phyloP scores from a whole-genome alignment of 1,284 basidiomycete genomes.

The Rhodotorula sp. region DNA sequence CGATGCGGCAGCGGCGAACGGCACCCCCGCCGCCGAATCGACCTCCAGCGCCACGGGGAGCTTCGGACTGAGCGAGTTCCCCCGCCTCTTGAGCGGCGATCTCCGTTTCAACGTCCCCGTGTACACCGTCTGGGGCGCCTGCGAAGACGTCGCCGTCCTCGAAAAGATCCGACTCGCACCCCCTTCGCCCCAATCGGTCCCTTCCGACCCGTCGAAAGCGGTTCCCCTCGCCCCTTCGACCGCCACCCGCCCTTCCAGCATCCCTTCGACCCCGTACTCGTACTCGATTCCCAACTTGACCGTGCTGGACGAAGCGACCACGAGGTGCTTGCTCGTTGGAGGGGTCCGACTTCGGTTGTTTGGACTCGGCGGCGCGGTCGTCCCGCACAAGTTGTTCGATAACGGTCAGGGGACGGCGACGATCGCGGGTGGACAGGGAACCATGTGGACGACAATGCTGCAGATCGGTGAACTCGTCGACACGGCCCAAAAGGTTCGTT shows the following conservation, averaged over 20 bases:
- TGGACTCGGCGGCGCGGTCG: conserved; percentile 91
- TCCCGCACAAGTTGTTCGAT: conserved; percentile 96
- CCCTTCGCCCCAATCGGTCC: conserved; percentile 33
- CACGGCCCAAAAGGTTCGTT: conserved; percentile 79
- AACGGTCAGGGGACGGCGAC: conserved; percentile 91
- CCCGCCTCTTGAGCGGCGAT: conserved; percentile 80
- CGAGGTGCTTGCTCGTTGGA: conserved; percentile 83
- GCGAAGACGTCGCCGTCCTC: conserved; percentile 89
- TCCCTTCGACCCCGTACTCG: conserved; percentile 18
- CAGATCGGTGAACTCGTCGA: conserved; percentile 98
- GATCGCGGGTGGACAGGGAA: conserved; percentile 95
- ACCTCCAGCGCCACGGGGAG: no score
- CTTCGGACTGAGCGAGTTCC: conserved; percentile 80
- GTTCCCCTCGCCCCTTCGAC: conserved; percentile 7
- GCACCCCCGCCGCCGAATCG: no score
- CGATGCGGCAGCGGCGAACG: conserved; percentile 50
- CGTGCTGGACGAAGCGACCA: conserved; percentile 90
- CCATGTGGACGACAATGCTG: conserved; percentile 97
- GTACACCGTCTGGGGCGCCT: conserved; percentile 95
- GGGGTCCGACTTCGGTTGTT: conserved; percentile 90
- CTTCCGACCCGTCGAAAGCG: conserved; percentile 24
- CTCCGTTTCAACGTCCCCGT: conserved; percentile 81
- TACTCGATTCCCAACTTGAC: conserved; percentile 68
- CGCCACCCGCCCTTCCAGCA: conserved; percentile 7
- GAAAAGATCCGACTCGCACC: conserved; percentile 46